phyloP scores from a whole-genome alignment of 257 asterid species.

The Solanum sparsipilum region DNA sequence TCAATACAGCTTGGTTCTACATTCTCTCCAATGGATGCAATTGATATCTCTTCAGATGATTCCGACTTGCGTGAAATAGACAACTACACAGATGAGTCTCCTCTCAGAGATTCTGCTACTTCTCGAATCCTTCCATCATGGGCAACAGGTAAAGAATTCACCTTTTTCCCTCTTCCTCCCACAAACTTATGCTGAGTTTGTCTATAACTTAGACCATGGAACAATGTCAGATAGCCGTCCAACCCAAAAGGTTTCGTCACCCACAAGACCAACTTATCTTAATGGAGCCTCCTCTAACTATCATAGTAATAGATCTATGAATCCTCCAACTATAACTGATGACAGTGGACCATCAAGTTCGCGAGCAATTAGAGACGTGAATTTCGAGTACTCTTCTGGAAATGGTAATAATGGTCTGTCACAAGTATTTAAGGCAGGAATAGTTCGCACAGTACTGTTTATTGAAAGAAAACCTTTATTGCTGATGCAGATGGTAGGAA shows the following conservation, averaged over 20 bases:
- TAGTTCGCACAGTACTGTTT: neutral
- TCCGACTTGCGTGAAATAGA: constrained; percentile 77
- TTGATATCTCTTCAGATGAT: constrained; percentile 58
- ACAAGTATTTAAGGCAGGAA: neutral
- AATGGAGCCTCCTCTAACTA: constrained; percentile 30
- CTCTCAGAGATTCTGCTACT: constrained; percentile 41
- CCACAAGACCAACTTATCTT: constrained; percentile 24
- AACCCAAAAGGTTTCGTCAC: constrained; percentile 20
- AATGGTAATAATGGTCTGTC: constrained; percentile 12
- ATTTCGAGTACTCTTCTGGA: constrained; percentile 8
- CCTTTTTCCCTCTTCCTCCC: neutral
- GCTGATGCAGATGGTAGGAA: constrained; percentile 17
- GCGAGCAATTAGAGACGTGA: constrained; percentile 10
- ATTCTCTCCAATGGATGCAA: constrained; percentile 34
- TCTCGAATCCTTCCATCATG: constrained; percentile 44
- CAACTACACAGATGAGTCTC: constrained; percentile 54
- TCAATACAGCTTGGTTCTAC: constrained; percentile 8
- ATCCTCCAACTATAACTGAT: constrained; percentile 15
- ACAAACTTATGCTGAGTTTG: neutral
- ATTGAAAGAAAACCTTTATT: neutral
- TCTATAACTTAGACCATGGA: neutral
- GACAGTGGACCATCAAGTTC: constrained; percentile 37
- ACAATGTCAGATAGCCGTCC: constrained; percentile 29
- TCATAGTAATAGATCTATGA: constrained; percentile 8
- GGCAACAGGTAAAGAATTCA: constrained; percentile 41